Conservation (phyloP, 768 basidiomycete species). For the Pleurotus citrinopileatus region DNA sequence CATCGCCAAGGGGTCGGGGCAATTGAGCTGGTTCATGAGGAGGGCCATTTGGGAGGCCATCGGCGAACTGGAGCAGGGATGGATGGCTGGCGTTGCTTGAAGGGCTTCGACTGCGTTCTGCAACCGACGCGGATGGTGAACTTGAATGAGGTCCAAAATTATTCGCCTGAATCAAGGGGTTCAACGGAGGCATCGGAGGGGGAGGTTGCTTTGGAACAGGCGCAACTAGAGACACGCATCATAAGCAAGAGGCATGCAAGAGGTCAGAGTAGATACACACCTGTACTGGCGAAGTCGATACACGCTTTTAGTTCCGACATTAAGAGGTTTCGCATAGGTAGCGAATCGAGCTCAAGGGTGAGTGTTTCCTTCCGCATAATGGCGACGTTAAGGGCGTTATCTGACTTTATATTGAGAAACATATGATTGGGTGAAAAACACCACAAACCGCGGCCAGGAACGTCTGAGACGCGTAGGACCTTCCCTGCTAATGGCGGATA, state of each 20-base stretch:
- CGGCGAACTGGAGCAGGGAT: constrained; percentile 30
- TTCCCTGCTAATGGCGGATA: constrained; percentile 97
- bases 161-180: constrained; percentile 1
- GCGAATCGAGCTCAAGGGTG: constrained; percentile 58
- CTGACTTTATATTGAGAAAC: constrained; percentile 33
- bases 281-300: constrained; percentile 71
- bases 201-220: constrained; percentile 61
- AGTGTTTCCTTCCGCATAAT: constrained; percentile 90
- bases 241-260: constrained; percentile 6
- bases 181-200: constrained; percentile 60
- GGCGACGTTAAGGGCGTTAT: constrained; percentile 68
- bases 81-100: constrained; percentile 1
- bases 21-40: constrained; percentile 26
- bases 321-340: constrained; percentile 57
- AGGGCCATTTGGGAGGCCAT: constrained; percentile 29
- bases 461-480: constrained; percentile 72
- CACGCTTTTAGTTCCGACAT: constrained; percentile 76
- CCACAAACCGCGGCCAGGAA: constrained; percentile 55
- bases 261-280: constrained; percentile 58
- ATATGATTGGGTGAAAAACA: background rate
- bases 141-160: constrained; percentile 12
- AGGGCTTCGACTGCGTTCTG: constrained; percentile 25
- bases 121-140: constrained; percentile 32
- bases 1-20: constrained; percentile 20
- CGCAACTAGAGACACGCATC: constrained; percentile 42